These are phyloP conservation scores for Paraphoma sp. DNA, from an alignment of 2,329 filamentous ascomycete genomes.

Conservation along the genomic window DNA sequence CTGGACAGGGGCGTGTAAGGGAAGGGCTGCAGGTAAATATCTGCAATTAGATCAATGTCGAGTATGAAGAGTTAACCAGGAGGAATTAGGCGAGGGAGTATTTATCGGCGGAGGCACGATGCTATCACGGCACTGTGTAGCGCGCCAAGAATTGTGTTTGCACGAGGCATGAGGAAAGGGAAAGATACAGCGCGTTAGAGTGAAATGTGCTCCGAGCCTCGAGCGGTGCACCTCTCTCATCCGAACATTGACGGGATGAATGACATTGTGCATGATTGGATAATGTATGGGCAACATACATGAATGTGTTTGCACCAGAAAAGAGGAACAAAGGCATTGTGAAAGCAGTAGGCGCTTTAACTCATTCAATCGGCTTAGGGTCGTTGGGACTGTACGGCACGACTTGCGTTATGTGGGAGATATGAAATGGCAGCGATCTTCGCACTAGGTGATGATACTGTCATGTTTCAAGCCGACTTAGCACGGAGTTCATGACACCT, in stretches of 20 bases:
- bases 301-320: not conserved
- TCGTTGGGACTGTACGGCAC: no score
- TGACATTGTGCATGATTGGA: not conserved
- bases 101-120: not conserved
- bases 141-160: not conserved
- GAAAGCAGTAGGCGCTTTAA: no score
- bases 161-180: not conserved
- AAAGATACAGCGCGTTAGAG: not conserved
- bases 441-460: not conserved
- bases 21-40: not conserved
- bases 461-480: not conserved
- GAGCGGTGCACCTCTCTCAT: not conserved
- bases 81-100: not conserved
- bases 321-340: no score
- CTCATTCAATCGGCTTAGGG: no score
- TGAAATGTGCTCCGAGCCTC: not conserved
- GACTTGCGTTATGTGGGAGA: no score
- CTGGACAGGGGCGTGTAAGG: not conserved
- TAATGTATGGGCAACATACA: not conserved
- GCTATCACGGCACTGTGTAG: not conserved
- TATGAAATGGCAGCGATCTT: not conserved
- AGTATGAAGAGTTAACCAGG: not conserved
- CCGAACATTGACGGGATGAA: not conserved
- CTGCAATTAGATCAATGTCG: not conserved
- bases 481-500: not conserved